Evolutionary conservation across 176 grass and related monocot genomes (phyloP), one percentile per base, ranked within the genome.

Genomic region (Carex cristatella): DNA sequence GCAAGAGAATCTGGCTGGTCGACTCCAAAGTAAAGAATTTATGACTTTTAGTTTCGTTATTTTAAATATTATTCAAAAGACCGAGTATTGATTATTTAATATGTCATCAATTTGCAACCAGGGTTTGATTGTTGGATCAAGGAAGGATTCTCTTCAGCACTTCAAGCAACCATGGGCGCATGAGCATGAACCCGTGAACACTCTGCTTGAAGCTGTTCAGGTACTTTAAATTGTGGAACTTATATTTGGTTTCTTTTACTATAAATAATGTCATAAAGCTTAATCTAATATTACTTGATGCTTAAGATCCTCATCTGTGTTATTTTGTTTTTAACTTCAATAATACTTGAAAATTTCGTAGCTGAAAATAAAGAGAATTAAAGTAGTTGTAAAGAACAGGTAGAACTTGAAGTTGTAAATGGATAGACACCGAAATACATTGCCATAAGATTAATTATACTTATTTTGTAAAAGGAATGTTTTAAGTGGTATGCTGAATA

Each of bases 151-250:
- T 81, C 91, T 99, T 84, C 91, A 92, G 79, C 55, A 92, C 74
- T 99, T 99, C 88, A 99, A 99, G 87, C 87, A 91, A 84, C 84
- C 97, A 74, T 99, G 93, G 93, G 97, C 96, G 31, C 93, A 99
- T 92, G 91, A 95, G 27, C 88, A 94, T 73, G 90, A 95, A 89
- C 88, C 97, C 74, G 62, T 94, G 56, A 86, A 53, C 19, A 94
- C 85, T 38, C 85, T 99, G 85, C 80, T 88, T 44, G 97, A 95
- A 60, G 97, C 97, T 81, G 86, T 99, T 33, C 71, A 99, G 85
- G 97, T 99, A 89, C 40, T 89, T 86, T 40, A 56, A 80, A 80
- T 78, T 68, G n/a, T 31, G 58, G 31, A 42, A 84, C 60, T 63
- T 69, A 85, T 16, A 55, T 68, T 75, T 76, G 15, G 67, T 58